phyloP scores from a whole-genome alignment of 2,329 filamentous ascomycete species.

The Cladosporium phlei region DNA sequence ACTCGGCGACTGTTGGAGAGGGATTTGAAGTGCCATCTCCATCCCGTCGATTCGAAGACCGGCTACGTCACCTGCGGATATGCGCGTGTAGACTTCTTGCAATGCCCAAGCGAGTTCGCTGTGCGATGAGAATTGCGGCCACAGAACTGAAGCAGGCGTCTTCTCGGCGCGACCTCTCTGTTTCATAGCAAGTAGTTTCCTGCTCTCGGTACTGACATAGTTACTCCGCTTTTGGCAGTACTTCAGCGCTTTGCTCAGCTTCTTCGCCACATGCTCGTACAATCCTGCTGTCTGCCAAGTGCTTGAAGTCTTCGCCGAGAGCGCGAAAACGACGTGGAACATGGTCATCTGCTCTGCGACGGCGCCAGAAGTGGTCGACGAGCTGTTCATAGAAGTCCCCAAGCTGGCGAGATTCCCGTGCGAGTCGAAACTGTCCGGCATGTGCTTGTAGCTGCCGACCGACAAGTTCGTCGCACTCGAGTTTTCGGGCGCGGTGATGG shows the following conservation, averaged over 20 bases:
- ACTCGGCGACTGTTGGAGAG: constrained; percentile 48
- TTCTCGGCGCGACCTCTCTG: constrained; percentile 60
- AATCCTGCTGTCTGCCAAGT: constrained; percentile 50
- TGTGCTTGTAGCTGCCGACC: constrained; percentile 26
- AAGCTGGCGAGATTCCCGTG: constrained; percentile 18
- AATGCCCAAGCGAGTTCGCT: constrained; percentile 32
- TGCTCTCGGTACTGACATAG: constrained; percentile 88
- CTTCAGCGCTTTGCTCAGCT: constrained; percentile 86
- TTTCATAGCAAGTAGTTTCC: constrained; percentile 73
- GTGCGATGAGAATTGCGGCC: constrained; percentile 15
- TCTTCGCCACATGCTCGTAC: constrained; percentile 84
- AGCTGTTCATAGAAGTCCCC: constrained; percentile 27
- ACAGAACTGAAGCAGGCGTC: constrained; percentile 35
- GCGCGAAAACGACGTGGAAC: constrained; percentile 95
- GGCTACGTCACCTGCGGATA: constrained; percentile 21
- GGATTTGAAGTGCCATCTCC: constrained; percentile 60
- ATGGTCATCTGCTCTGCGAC: constrained; percentile 70
- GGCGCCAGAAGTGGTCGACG: constrained; percentile 27
- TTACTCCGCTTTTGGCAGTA: constrained; percentile 85
- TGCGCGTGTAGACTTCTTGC: constrained; percentile 24
- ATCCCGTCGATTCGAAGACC: constrained; percentile 62
- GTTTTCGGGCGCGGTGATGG: not conserved
- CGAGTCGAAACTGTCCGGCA: constrained; percentile 29
- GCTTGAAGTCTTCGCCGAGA: constrained; percentile 54
- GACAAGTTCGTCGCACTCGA: not conserved